Evolutionary conservation across 345 rosid species (phyloP), one percentile per base, ranked within the genome.

Genomic region (Iberis pinnata): DNA sequence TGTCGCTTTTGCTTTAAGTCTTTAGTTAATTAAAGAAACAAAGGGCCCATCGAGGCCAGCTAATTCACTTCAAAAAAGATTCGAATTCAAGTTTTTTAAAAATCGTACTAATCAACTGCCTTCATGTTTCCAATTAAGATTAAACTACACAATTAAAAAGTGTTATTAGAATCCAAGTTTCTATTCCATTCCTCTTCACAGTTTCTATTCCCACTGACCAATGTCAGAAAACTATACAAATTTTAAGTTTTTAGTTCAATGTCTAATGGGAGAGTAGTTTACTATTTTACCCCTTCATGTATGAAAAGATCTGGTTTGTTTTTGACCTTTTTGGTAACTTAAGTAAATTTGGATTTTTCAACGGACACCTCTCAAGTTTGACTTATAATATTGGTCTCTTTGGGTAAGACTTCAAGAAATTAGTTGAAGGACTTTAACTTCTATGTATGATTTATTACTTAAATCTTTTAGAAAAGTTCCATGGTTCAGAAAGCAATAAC

Each of bases 141-240:
- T 73, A 68, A 27, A 27, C 44, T 64, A 73, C 14, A 43, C 58
- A 47, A 49, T 19, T 59, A 22, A 22, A 41, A 25, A 12, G 8
- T 38, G 8, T 49, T 51, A 76, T 75, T 77, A 64, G 76, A 78
- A 60, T 78, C 72, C 60, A 53, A 70, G 89, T 63, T 87, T 87
- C 96, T 81, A 83, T 87, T 87, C 96, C 89, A 87, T 87, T 87
- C 85, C 66, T 61, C 44, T 32, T 73, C 76, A 51, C 73, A 75
- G 82, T 83, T 86, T 86, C 95, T 86, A 86, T 86, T 86, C 66
- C 87, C 85, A 82, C 84, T 75, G 83, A 72, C 53, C 51, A 44
- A 14, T 27, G 32, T 27, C 32, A 27, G 32, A 27, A n/a, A 27
- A 27, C 7, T 27, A 6, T 6, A 22, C 3, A 22, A 22, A 2